Evolutionary conservation across 805 yeast genomes (phyloP), one percentile per base, ranked within the genome.

Genomic region (Starmera dryadoides): DNA sequence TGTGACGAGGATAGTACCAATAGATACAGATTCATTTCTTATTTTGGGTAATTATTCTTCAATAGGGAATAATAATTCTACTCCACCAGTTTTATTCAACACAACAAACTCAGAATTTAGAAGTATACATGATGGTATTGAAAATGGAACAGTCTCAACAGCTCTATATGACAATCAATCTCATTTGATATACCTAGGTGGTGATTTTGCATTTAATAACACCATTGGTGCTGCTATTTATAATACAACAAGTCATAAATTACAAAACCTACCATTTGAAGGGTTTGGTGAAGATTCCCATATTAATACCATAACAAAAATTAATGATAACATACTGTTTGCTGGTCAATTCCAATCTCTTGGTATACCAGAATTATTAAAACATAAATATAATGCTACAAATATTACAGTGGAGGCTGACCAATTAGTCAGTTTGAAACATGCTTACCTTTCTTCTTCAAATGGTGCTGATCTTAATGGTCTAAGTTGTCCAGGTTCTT

Each of bases 181-280:
- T 26, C 60, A 71, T 18, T 40, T 75, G 18, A 70, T 86, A 0
- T 87, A 85, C 52, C 71, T 86, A 36, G 98, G 97, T 9, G 98
- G 98, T 17, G 69, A 75, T 42, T 75, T 91, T 47, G 56, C 68
- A 6, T 79, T 67, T 55, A 66, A 74, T 40, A 57, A 63, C 34
- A 66, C 79, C 7, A 52, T 67, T 47, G 82, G 87, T 37, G 83
- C 75, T 0, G 79, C 84, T 9, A 60, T 77, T 4, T 91, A 86
- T 69, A 71, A 86, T 58, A 52, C 63, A 14, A 46, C 70, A 1
- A 48, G 70, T 4, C 49, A 66, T 17, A 25, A 58, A 2, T 59
- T 85, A 30, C 37, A 52, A 2, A 54, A 70, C 8, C 64, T 86
- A 3, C 81, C 84, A 1, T 93, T 91, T 59, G 70, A 73, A 22